A percentile compares a stretch with the other conserved stretches of the same genome.
These are phyloP conservation scores for Malassezia nana DNA, from an alignment of 1,284 basidiomycete species.

Conservation along the genomic window DNA sequence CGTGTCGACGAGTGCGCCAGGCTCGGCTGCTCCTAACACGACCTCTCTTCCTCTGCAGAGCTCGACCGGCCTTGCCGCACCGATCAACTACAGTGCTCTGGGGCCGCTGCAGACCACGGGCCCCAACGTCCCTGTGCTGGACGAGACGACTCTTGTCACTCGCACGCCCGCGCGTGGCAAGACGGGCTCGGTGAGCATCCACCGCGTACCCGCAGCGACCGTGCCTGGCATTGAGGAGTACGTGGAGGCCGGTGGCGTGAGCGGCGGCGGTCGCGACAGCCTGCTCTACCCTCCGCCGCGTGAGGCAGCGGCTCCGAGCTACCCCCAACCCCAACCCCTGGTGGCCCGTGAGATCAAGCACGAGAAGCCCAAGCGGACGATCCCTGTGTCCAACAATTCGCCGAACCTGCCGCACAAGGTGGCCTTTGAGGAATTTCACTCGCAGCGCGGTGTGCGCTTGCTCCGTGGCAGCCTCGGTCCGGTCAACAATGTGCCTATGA, in stretches of 20 bases:
- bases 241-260: conserved; percentile 41
- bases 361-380: conserved; percentile 36
- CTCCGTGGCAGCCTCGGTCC: conserved; percentile 83
- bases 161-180: conserved; percentile 44
- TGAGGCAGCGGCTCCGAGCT: conserved; percentile 33
- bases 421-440: conserved; percentile 46
- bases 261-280: conserved; percentile 42
- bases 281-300: conserved; percentile 46
- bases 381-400: conserved; percentile 22
- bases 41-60: neutral
- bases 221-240: conserved; percentile 41
- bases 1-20: neutral
- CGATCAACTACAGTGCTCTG: conserved; percentile 20
- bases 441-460: conserved; percentile 67
- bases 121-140: conserved; percentile 40
- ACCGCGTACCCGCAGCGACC: conserved; percentile 34
- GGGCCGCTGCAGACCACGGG: conserved; percentile 9
- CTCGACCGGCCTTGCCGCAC: conserved; percentile 2
- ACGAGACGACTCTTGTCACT: conserved; percentile 43
- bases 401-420: conserved; percentile 37
- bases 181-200: conserved; percentile 40
- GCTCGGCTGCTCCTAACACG: neutral
- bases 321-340: conserved; percentile 23
- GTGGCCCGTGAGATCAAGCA: conserved; percentile 24
- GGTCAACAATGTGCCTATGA: conserved; percentile 61